A percentile compares a stretch with the other conserved stretches of the same genome.
Evolutionary conservation across 306 rosid species (phyloP).

Genomic region (Cicer pinnatifidum): DNA sequence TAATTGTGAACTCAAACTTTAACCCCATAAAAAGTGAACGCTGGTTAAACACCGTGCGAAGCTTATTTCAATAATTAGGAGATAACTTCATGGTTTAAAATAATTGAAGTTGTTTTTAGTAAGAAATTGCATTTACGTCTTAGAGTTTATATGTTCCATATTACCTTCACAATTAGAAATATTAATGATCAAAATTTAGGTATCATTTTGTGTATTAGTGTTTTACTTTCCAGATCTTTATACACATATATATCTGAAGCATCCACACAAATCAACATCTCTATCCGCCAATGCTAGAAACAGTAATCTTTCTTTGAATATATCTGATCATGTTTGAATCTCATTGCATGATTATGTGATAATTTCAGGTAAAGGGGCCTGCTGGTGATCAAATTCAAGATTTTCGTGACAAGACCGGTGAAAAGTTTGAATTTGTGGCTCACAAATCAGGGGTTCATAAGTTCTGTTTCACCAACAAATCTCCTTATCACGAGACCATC

Average conservation of each 20-base stretch:
- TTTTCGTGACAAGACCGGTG: constrained; percentile 65
- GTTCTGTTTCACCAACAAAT: constrained; percentile 78
- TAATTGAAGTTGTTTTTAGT: constrained; percentile 5
- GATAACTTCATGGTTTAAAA: constrained; percentile 25
- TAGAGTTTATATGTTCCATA: background rate
- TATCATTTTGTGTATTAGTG: background rate
- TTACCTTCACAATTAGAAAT: constrained; percentile 8
- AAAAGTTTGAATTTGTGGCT: constrained; percentile 63
- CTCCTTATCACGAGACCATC: constrained; percentile 77
- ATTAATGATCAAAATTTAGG: background rate
- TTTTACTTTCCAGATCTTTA: background rate
- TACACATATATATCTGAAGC: background rate
- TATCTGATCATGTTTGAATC: constrained; percentile 2
- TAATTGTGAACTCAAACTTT: background rate
- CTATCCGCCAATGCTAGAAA: background rate
- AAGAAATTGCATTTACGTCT: background rate
- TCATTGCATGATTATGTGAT: constrained; percentile 18
- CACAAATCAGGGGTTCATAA: constrained; percentile 65
- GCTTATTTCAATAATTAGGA: constrained; percentile 7
- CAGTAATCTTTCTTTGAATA: background rate
- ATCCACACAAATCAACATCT: constrained; percentile 7
- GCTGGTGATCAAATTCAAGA: constrained; percentile 75
- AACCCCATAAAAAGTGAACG: background rate
- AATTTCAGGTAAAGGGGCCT: constrained; percentile 82
- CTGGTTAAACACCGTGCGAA: constrained; percentile 1